phyloP scores from a whole-genome alignment of 192 early-diverging fungal genomes.

The Backusella macrospora region DNA sequence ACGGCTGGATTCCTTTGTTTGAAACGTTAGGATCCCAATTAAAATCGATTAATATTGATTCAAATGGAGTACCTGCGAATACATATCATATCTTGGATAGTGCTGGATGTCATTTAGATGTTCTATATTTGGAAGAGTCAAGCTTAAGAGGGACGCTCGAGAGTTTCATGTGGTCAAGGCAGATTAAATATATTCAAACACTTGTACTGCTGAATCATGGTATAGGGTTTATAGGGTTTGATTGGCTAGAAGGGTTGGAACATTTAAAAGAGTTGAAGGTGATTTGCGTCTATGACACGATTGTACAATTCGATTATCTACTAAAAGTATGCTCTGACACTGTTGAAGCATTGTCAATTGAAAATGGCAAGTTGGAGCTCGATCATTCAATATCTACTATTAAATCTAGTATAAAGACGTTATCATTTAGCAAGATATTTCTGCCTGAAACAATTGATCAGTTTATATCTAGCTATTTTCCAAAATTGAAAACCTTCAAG shows the following conservation, averaged over 20 bases:
- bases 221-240: background rate
- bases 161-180: background rate
- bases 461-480: background rate
- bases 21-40: background rate
- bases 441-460: background rate
- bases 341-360: background rate
- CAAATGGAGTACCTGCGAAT: background rate
- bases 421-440: background rate
- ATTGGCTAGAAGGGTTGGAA: background rate
- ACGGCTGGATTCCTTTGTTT: background rate
- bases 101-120: background rate
- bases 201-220: background rate
- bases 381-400: background rate
- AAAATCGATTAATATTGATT: background rate
- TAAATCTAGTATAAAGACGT: background rate
- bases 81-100: background rate
- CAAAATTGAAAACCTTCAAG: background rate
- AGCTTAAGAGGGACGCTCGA: background rate
- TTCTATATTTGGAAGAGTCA: background rate
- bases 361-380: background rate
- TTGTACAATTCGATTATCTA: background rate
- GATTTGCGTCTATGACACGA: background rate
- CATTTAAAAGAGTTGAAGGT: constrained; percentile 10
- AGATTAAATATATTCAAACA: background rate
- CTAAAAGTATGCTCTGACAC: background rate